These are phyloP conservation scores for Coemansia sp. DNA, from an alignment of 192 early-diverging fungal genomes.

Conservation along the genomic window DNA sequence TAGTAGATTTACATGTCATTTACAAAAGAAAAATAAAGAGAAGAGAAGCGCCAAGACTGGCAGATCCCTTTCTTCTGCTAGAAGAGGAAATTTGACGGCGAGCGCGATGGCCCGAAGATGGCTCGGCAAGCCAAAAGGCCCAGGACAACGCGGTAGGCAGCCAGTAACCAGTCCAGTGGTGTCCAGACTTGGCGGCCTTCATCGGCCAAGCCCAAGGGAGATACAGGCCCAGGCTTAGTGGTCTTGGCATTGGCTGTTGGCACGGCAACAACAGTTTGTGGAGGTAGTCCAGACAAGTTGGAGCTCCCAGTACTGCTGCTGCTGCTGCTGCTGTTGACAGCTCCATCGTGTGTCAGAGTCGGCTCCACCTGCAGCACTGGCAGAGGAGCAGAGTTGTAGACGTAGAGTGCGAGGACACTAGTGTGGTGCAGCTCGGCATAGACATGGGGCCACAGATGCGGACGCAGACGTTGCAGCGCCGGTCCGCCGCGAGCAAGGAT, in stretches of 20 bases:
- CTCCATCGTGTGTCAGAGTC: too few relatives aligned
- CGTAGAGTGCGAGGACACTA: background rate
- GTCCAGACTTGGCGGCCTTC: constrained; percentile 30
- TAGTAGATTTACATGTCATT: background rate
- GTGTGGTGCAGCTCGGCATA: background rate
- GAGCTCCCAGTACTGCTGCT: background rate
- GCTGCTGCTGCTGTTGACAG: background rate
- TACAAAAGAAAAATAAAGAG: constrained; percentile 8
- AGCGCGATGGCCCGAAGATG: constrained; percentile 37
- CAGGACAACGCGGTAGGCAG: constrained; percentile 31
- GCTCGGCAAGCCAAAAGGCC: constrained; percentile 38
- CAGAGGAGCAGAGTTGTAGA: constrained; percentile 11
- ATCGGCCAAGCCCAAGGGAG: background rate
- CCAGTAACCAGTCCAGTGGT: constrained; percentile 43
- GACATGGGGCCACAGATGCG: constrained; percentile 42
- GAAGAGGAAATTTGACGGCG: constrained; percentile 16
- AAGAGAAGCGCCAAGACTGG: background rate
- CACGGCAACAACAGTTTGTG: too few relatives aligned
- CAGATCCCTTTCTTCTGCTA: background rate
- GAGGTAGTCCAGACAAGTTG: too few relatives aligned
- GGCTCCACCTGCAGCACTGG: too few relatives aligned
- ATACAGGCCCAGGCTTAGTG: background rate
- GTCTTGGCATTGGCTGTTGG: background rate
- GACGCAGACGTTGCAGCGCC: constrained; percentile 46
- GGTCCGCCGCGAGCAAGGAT: constrained; percentile 10